Percentiles rank a stretch among this genome's conserved stretches.
Conservation (phyloP, 2,329 filamentous ascomycete species). For the Neofusicoccum umdonicola region DNA sequence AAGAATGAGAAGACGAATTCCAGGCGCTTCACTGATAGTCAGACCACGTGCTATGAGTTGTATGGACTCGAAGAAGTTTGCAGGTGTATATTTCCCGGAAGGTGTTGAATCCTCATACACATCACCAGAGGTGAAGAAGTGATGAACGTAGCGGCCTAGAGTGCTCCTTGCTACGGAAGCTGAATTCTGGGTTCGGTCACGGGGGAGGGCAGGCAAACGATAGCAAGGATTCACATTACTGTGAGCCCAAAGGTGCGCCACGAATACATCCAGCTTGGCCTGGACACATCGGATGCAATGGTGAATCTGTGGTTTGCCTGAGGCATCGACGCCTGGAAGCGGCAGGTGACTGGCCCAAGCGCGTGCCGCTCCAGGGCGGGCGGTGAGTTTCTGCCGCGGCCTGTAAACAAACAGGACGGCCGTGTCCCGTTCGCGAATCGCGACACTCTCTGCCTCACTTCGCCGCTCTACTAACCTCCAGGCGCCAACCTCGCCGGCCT, state of each 20-base stretch:
- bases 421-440: constrained; percentile 1
- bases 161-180: too few relatives aligned
- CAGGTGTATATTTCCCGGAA: too few relatives aligned
- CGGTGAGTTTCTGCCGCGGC: background rate
- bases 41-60: too few relatives aligned
- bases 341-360: background rate
- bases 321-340: background rate
- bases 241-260: too few relatives aligned
- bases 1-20: too few relatives aligned
- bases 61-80: too few relatives aligned
- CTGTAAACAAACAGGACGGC: constrained; percentile 6
- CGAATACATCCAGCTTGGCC: too few relatives aligned
- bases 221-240: too few relatives aligned
- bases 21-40: too few relatives aligned
- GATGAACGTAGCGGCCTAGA: too few relatives aligned
- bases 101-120: too few relatives aligned
- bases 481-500: background rate
- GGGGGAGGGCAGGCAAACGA: background rate
- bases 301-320: background rate
- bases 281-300: background rate
- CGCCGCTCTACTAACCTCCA: constrained; percentile 4
- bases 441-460: constrained; percentile 5
- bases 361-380: background rate
- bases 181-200: background rate
- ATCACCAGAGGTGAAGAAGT: too few relatives aligned